Evolutionary conservation across 139 green algal species (phyloP), one percentile per base, ranked within the genome.

Genomic region (Pseudopediastrum boryanum): DNA sequence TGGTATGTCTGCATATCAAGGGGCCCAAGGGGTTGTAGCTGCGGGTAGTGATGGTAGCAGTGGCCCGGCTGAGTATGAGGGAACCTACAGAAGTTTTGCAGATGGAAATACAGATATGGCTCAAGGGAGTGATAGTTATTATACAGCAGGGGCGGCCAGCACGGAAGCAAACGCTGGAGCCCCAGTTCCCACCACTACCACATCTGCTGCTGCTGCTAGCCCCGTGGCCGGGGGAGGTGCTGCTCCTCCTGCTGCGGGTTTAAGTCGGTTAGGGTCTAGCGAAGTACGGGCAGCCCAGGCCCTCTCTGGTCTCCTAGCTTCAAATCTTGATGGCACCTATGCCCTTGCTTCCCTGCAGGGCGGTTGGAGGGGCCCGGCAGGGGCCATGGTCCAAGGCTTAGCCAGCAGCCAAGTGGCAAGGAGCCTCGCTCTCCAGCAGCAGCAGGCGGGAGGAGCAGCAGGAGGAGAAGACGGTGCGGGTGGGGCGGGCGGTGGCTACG

Each of bases 221-320:
- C 71, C 71, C 1, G 46, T 29, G 31, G 2, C 42, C 16, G 66
- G 19, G 19, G 23, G 43, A 21, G 71, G 52, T 0, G 69, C n/a
- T 19, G 29, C 66, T 39, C 25, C 64, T 25, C 27, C 41, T 58
- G 66, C 66, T 8, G 66, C 66, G 2, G n/a, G n/a, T n/a, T 43
- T 78, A 2, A 70, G 44, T 19, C 10, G 71, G n/a, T 41, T 78
- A 19, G 56, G 46, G 0, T 78, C 71, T 0, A 78, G 54, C 50
- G 71, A 78, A 43, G 71, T 78, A 9, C 54, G 71, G 16, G 71
- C 71, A 8, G 71, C 69, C 13, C 71, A 78, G 41, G 54, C 52
- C 10, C 44, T 78, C 54, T 66, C 61, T 39, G 71, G 39, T 25
- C 33, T 78, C 21, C 71, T 70, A n/a, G n/a, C n/a, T n/a, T n/a